phyloP scores from a whole-genome alignment of 2,329 filamentous ascomycete species.

The Botrytis fragariae region DNA sequence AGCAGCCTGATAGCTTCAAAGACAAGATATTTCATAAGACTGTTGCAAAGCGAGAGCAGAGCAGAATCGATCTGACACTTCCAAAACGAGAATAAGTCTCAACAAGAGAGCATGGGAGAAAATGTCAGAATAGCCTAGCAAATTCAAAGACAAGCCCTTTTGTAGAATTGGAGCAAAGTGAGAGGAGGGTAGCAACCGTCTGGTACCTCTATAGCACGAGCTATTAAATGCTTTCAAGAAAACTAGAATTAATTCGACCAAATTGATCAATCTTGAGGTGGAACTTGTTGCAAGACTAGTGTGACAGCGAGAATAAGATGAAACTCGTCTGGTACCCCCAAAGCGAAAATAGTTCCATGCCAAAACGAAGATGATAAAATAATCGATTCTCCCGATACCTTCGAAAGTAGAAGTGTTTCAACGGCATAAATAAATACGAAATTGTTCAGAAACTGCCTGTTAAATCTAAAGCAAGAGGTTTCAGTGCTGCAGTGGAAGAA shows the following conservation, averaged over 20 bases:
- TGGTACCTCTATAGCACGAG: background rate
- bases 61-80: background rate
- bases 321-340: background rate
- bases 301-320: background rate
- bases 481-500: background rate
- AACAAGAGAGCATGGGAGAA: background rate
- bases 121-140: background rate
- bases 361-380: background rate
- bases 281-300: background rate
- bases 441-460: background rate
- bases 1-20: background rate
- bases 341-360: background rate
- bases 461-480: background rate
- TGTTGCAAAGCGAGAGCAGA: background rate
- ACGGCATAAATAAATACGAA: background rate
- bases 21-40: background rate
- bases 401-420: background rate
- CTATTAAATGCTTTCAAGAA: background rate
- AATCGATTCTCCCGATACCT: background rate
- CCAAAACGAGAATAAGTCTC: background rate
- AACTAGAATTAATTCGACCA: background rate
- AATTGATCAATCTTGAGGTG: background rate
- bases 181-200: background rate
- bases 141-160: background rate
- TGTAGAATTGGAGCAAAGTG: background rate